Evolutionary conservation across 2,329 filamentous ascomycete species (phyloP).

Genomic region (Curvularia eragrostidis): DNA sequence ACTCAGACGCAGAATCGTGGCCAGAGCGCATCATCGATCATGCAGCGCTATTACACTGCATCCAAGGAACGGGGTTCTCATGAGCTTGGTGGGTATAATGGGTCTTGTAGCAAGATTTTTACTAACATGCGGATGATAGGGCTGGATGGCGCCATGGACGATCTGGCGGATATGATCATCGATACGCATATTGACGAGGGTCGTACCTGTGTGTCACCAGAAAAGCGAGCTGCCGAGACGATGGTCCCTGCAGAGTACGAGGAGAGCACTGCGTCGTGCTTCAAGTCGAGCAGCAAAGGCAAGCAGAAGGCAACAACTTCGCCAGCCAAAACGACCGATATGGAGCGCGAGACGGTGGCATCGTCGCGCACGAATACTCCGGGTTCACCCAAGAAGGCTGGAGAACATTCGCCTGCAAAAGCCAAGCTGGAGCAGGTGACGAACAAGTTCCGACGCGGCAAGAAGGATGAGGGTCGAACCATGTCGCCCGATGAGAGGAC

Average conservation of each 20-base stretch:
- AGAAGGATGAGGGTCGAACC: conserved; percentile 45
- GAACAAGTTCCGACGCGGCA: conserved; percentile 52
- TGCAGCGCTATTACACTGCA: conserved; percentile 36
- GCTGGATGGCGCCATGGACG: conserved; percentile 50
- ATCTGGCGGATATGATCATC: conserved; percentile 41
- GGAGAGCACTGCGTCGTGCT: conserved; percentile 41
- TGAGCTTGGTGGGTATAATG: conserved; percentile 12
- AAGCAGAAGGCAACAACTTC: conserved; percentile 41
- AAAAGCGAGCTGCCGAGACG: conserved; percentile 12
- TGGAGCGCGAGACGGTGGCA: conserved; percentile 21
- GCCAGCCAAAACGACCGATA: conserved; percentile 29
- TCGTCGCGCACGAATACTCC: conserved; percentile 36
- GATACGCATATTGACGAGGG: conserved; percentile 27
- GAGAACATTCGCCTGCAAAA: conserved; percentile 53
- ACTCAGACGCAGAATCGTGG: conserved; percentile 33
- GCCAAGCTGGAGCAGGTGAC: conserved; percentile 56
- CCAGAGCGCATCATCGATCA: conserved; percentile 30
- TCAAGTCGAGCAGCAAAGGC: conserved; percentile 39
- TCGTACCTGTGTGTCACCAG: conserved; percentile 14
- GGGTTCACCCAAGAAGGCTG: conserved; percentile 46
- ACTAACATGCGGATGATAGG: conserved; percentile 41
- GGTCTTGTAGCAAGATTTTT: conserved; percentile 25
- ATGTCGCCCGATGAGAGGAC: conserved; percentile 49
- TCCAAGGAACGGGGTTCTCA: conserved; percentile 32
- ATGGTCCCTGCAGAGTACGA: conserved; percentile 17